phyloP scores from a whole-genome alignment of 257 asterid genomes.

The Anisodus acutangulus region DNA sequence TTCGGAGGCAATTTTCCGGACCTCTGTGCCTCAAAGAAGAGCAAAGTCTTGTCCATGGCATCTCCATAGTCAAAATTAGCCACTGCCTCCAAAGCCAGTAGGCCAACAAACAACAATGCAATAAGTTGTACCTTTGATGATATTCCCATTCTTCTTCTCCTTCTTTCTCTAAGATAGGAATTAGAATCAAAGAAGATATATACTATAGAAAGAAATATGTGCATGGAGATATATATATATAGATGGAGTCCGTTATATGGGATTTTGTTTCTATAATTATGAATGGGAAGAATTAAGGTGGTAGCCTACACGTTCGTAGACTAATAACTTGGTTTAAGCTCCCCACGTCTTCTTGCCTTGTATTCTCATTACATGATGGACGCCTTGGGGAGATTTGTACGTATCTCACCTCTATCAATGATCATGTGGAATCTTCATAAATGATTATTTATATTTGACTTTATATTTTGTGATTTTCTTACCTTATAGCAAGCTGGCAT shows the following conservation, averaged over 20 bases:
- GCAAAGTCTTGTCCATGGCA: constrained; percentile 69
- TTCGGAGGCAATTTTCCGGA: constrained; percentile 69
- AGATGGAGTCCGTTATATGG: too few relatives aligned
- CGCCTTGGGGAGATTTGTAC: too few relatives aligned
- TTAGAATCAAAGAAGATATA: constrained; percentile 9
- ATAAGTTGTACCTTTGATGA: not conserved
- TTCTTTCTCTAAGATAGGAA: not conserved
- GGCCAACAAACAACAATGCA: constrained; percentile 42
- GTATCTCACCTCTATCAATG: not conserved
- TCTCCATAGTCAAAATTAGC: constrained; percentile 56
- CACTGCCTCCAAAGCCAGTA: constrained; percentile 45
- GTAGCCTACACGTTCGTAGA: constrained; percentile 26
- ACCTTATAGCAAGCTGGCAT: not conserved
- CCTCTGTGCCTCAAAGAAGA: constrained; percentile 84
- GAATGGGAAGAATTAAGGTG: not conserved
- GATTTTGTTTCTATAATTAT: constrained; percentile 23
- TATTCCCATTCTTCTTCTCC: not conserved
- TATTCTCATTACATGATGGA: not conserved
- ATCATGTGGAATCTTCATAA: not conserved
- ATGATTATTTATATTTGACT: too few relatives aligned
- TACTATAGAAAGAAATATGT: not conserved
- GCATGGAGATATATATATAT: constrained; percentile 18
- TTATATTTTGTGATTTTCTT: not conserved
- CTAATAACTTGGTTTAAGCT: not conserved
- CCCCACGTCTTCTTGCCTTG: constrained; percentile 27